Evolutionary conservation across 108 stramenopile genomes (phyloP).

Genomic region (Cyclotella choctawhatcheeana): DNA sequence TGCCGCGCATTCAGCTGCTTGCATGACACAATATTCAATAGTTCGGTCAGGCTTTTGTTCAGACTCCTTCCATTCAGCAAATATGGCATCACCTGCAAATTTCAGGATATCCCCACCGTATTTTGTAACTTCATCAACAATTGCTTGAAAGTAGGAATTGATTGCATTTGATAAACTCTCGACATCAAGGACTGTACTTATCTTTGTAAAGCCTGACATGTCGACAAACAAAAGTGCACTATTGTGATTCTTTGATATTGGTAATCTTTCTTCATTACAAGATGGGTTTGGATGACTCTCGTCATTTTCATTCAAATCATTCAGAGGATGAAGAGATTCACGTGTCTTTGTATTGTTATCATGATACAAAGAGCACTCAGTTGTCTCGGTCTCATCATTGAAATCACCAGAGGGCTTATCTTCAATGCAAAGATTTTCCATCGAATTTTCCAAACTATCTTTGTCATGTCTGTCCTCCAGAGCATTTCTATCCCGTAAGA

Average conservation of each 20-base stretch:
- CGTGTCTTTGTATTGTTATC: not conserved
- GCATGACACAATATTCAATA: slow-evolving; percentile 56
- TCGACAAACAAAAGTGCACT: slow-evolving; percentile 86
- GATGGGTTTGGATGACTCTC: not conserved
- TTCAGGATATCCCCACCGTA: slow-evolving; percentile 78
- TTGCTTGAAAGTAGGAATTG: slow-evolving; percentile 80
- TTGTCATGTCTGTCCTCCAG: slow-evolving; percentile 12
- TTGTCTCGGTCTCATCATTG: not conserved
- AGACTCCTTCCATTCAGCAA: slow-evolving; percentile 54
- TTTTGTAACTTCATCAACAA: slow-evolving; percentile 67
- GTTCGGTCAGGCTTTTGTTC: slow-evolving; percentile 17
- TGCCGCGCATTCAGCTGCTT: slow-evolving; percentile 59
- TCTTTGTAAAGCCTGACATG: slow-evolving; percentile 86
- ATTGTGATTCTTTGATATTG: slow-evolving; percentile 45
- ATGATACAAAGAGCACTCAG: not conserved
- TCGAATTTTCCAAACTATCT: not conserved
- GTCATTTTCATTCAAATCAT: not conserved
- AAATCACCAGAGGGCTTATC: no score
- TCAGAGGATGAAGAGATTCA: not conserved
- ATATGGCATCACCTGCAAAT: slow-evolving; percentile 70
- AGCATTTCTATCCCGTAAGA: slow-evolving; percentile 3
- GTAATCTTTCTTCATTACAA: slow-evolving; percentile 27
- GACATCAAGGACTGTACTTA: slow-evolving; percentile 67
- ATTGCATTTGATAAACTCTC: slow-evolving; percentile 76
- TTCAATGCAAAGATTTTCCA: no score